phyloP scores from a whole-genome alignment of 352 stramenopile species.

The Plasmopara halstedii region DNA sequence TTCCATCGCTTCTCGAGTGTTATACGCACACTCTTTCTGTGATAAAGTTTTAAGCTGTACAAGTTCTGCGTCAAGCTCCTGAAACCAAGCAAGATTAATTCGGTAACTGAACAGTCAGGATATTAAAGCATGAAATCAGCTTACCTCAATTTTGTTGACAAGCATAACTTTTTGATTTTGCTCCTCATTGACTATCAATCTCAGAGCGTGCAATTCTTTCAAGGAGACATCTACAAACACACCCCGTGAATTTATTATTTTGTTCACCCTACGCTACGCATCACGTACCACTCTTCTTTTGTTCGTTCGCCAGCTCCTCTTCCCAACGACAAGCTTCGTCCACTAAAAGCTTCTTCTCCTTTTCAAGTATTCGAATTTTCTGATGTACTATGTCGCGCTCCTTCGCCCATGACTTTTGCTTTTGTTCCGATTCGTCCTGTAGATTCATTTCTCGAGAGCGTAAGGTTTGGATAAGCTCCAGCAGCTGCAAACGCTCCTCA shows the following conservation, averaged over 20 bases:
- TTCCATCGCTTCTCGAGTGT: constrained; percentile 13
- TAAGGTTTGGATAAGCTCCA: constrained; percentile 48
- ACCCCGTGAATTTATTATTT: background rate
- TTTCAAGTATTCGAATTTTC: constrained; percentile 44
- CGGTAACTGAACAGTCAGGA: background rate
- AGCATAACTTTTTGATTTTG: constrained; percentile 16
- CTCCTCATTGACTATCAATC: constrained; percentile 7
- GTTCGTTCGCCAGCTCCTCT: constrained; percentile 10
- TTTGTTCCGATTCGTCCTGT: constrained; percentile 44
- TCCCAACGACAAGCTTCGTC: constrained; percentile 24
- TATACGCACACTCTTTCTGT: constrained; percentile 26
- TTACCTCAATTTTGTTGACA: constrained; percentile 11
- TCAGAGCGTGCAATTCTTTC: constrained; percentile 8
- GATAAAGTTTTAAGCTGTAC: constrained; percentile 31
- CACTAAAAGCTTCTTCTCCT: constrained; percentile 37
- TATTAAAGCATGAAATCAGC: background rate
- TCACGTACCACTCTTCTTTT: constrained; percentile 30
- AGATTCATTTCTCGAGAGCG: constrained; percentile 41
- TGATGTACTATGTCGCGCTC: constrained; percentile 43
- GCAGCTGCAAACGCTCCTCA: constrained; percentile 43
- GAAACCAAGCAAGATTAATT: background rate
- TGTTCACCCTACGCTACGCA: background rate
- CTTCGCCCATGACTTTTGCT: constrained; percentile 47
- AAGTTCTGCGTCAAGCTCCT: constrained; percentile 39
- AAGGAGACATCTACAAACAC: constrained; percentile 4